A percentile compares a stretch with the other conserved stretches of the same genome.
Evolutionary conservation across 768 basidiomycete genomes (phyloP).

Genomic region (Podaxis sp.): DNA sequence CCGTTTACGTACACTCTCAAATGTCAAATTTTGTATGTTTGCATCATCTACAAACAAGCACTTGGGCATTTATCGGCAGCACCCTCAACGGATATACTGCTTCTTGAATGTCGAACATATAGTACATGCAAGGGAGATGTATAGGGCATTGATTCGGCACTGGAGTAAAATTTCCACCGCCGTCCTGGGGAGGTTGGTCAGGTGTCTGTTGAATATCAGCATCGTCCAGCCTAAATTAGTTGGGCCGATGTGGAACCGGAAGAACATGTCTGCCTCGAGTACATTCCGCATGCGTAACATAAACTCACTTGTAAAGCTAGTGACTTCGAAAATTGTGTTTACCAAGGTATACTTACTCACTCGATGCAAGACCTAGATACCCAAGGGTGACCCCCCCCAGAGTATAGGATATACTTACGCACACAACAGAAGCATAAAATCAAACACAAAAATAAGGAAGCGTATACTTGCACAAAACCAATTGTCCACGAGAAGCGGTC

Average conservation of each 20-base stretch:
- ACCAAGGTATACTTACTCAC: conserved; percentile 10
- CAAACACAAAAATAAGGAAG: conserved; percentile 8
- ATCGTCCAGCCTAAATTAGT: not conserved
- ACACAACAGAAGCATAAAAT: conserved; percentile 13
- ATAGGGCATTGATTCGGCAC: too few species aligned
- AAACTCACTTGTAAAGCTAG: conserved; percentile 1
- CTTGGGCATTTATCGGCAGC: too few species aligned
- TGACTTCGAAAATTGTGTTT: not conserved
- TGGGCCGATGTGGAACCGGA: not conserved
- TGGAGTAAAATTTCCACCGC: too few species aligned
- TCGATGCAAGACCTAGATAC: conserved; percentile 1
- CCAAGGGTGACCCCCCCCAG: not conserved
- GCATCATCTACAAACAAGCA: too few species aligned
- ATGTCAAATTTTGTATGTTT: too few species aligned
- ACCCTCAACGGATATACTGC: too few species aligned
- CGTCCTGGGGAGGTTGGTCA: too few species aligned
- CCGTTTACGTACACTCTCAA: too few species aligned
- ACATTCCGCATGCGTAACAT: conserved; percentile 1
- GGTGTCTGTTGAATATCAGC: not conserved
- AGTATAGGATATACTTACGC: conserved; percentile 19
- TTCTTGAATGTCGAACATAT: too few species aligned
- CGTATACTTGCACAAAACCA: conserved; percentile 16
- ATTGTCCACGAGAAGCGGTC: conserved; percentile 1
- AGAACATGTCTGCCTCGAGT: not conserved
- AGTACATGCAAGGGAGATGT: too few species aligned